Evolutionary conservation across 306 rosid genomes (phyloP), one percentile per base, ranked within the genome.

Genomic region (Inga leiocalycina): DNA sequence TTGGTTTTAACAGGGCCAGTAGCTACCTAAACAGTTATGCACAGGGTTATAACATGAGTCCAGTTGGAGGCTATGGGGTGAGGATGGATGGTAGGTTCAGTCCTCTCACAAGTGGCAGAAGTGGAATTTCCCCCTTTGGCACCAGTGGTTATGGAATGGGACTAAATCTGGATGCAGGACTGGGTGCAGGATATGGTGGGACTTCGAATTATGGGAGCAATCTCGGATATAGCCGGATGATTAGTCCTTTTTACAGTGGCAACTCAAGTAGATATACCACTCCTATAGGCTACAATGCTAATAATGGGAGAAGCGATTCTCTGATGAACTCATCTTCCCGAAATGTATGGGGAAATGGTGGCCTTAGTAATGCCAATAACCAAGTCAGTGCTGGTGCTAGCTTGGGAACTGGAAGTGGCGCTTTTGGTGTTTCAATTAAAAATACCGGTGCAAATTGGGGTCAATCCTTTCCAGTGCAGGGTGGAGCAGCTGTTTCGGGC

Each of bases 311-410:
- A 88, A 86, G 84, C 1, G 86, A 87, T 85, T 90, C 97, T 86
- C 88, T 88, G 10, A 79, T 91, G 85, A 93, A 75, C 91, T 88
- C 98, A 59, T 39, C 97, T 30, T 69, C 94, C 76, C 89, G 97
- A 79, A 97, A 90, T 90, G 90, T 94, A 37, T 94, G 98, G 98
- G 98, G 94, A 85, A 92, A 88, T 71, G 94, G 97, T 10, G 85
- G 90, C 83, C 82, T 93, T 43, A 88, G 48, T 70, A 89, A 74
- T 85, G 88, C 90, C 79, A 87, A 76, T 48, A 90, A 88, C 80
- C 81, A 91, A 3, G 61, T 87, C 20, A 85, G 84, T 75, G 84
- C 90, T 0, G 89, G 91, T 79, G 81, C 94, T 54, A 88, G 88
- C 87, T 71, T 92, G 85, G 89, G 89, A 85, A 85, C 98, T 24